These are phyloP conservation scores for Solanum boliviense DNA, from an alignment of 257 asterid genomes.

Conservation along the genomic window DNA sequence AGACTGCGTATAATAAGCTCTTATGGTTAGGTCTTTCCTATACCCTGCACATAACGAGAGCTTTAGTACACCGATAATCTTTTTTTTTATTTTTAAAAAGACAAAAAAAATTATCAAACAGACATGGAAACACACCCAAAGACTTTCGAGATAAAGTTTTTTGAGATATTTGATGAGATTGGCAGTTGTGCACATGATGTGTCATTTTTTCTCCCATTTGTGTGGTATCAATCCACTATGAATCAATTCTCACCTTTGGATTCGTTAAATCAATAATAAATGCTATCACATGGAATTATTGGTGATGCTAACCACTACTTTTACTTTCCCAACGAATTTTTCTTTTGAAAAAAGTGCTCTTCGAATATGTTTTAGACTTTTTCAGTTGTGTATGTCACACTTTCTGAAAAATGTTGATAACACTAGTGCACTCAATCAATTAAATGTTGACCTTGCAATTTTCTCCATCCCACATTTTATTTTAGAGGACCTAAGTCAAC, in stretches of 20 bases:
- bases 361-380: neutral
- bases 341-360: neutral
- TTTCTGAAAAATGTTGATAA: neutral
- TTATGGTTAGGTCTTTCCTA: too few relatives aligned
- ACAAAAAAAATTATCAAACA: too few relatives aligned
- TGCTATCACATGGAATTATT: neutral
- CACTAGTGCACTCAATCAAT: neutral
- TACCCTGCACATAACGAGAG: neutral
- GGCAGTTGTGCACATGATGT: neutral
- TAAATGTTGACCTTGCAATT: neutral
- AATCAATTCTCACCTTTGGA: neutral
- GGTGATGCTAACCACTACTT: neutral
- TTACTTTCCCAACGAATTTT: neutral
- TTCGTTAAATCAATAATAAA: neutral
- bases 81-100: too few relatives aligned
- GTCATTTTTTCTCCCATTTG: neutral
- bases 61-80: too few relatives aligned
- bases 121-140: neutral
- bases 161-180: neutral
- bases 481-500: neutral
- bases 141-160: neutral
- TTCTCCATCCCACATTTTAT: neutral
- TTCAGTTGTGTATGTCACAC: neutral
- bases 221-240: neutral
- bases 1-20: accelerated